phyloP scores from a whole-genome alignment of 164 flowering plant species.

The Dillenia turbinata region DNA sequence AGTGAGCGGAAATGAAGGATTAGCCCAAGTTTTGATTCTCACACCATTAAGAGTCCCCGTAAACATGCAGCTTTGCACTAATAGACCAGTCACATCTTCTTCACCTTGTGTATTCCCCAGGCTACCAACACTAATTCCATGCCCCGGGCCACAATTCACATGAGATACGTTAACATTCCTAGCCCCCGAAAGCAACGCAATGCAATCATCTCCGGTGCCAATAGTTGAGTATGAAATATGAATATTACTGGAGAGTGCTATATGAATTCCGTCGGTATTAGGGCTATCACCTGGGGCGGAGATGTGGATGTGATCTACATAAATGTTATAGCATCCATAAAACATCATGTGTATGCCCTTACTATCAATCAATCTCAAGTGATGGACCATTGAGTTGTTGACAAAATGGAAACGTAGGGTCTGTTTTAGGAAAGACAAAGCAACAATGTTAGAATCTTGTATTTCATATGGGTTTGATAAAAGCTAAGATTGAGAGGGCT shows the following conservation, averaged over 20 bases:
- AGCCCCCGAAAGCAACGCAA: slow-evolving; percentile 29
- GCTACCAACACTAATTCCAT: slow-evolving; percentile 39
- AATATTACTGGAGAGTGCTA: slow-evolving; percentile 13
- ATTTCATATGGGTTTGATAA: not conserved
- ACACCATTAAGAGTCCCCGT: slow-evolving; percentile 20
- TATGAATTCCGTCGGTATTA: slow-evolving; percentile 43
- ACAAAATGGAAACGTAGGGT: slow-evolving; percentile 24
- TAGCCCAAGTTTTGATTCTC: slow-evolving; percentile 32
- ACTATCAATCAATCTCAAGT: slow-evolving; percentile 28
- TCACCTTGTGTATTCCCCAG: slow-evolving; percentile 24
- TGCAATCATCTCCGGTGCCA: slow-evolving; percentile 40
- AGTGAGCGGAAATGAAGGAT: not conserved
- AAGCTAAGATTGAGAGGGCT: not conserved
- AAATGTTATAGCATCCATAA: slow-evolving; percentile 17
- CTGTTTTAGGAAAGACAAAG: slow-evolving; percentile 8
- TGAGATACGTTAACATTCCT: slow-evolving; percentile 15
- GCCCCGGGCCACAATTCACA: slow-evolving; percentile 38
- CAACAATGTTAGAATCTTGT: too few species aligned
- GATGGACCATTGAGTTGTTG: slow-evolving; percentile 11
- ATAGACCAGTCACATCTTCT: slow-evolving; percentile 10
- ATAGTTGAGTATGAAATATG: slow-evolving; percentile 11
- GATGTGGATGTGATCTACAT: slow-evolving; percentile 9
- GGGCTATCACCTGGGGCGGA: slow-evolving; percentile 32
- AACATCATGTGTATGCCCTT: slow-evolving; percentile 33
- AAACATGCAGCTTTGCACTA: slow-evolving; percentile 16